A percentile compares a stretch with the other conserved stretches of the same genome.
Evolutionary conservation across 306 rosid species (phyloP).

Genomic region (Ziziphus jujuba): DNA sequence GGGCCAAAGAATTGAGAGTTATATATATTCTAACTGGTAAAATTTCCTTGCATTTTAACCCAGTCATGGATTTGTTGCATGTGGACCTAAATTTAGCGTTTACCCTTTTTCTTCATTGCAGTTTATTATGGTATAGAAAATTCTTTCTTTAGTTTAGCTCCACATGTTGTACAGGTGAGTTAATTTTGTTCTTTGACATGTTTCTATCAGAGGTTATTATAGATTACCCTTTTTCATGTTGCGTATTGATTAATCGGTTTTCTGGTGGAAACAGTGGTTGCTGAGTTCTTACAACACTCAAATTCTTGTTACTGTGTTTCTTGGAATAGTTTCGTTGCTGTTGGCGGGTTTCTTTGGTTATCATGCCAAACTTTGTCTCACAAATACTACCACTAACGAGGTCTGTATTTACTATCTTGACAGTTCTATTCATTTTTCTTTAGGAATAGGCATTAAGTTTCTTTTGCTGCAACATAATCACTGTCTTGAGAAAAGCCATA

Average conservation of each 20-base stretch:
- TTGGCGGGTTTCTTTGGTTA: constrained; percentile 82
- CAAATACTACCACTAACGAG: constrained; percentile 94
- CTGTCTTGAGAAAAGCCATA: background rate
- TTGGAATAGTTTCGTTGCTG: constrained; percentile 67
- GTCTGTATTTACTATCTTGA: constrained; percentile 35
- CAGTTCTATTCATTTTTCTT: background rate
- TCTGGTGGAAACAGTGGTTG: constrained; percentile 63
- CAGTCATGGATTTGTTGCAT: constrained; percentile 19
- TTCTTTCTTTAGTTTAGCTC: constrained; percentile 64
- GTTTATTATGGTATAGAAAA: constrained; percentile 82
- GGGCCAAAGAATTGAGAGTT: constrained; percentile 62
- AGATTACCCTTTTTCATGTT: background rate
- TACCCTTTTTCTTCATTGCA: constrained; percentile 40
- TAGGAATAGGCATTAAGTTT: background rate
- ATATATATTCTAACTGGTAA: constrained; percentile 75
- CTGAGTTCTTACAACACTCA: constrained; percentile 84
- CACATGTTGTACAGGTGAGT: constrained; percentile 79
- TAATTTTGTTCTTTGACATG: constrained; percentile 5
- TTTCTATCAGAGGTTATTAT: background rate
- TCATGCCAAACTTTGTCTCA: constrained; percentile 87
- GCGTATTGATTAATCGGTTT: constrained; percentile 19
- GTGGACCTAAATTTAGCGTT: constrained; percentile 26
- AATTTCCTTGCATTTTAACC: constrained; percentile 15
- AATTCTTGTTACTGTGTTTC: constrained; percentile 79
- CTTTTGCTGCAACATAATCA: constrained; percentile 1